Percentiles rank a stretch among this genome's conserved stretches.
These are phyloP conservation scores for Hymenoscyphus linearis DNA, from an alignment of 2,329 filamentous ascomycete species.

Conservation along the genomic window DNA sequence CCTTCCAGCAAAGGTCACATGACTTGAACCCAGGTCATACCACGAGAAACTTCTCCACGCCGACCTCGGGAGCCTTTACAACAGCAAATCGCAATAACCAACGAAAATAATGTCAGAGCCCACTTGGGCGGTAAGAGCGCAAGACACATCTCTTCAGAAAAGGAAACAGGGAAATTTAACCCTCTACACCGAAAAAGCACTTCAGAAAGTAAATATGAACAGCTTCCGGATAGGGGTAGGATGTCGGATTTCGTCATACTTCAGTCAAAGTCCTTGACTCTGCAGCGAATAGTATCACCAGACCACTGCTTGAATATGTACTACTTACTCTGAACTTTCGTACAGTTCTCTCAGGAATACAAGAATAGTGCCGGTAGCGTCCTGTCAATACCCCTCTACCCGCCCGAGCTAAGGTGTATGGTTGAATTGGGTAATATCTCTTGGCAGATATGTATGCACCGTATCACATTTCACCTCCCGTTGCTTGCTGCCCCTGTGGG, in stretches of 20 bases:
- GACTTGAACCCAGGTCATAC: background rate
- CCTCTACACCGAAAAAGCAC: background rate
- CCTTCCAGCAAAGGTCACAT: too few relatives aligned
- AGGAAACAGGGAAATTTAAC: background rate
- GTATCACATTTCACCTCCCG: slow-evolving; percentile 3
- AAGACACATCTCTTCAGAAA: background rate
- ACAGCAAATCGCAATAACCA: background rate
- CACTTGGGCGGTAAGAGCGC: background rate
- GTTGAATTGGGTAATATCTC: background rate
- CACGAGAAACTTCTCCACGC: background rate
- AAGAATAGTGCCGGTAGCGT: background rate
- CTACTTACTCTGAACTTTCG: background rate
- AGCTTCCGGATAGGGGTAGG: background rate
- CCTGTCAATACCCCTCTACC: slow-evolving; percentile 5
- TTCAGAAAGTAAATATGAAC: background rate
- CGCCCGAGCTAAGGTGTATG: slow-evolving; percentile 7
- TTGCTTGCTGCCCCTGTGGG: slow-evolving; percentile 1
- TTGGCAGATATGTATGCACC: slow-evolving; percentile 6
- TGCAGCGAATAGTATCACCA: background rate
- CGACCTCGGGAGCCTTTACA: too few relatives aligned
- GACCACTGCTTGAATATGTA: background rate
- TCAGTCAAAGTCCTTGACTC: background rate
- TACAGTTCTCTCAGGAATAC: background rate
- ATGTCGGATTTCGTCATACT: background rate
- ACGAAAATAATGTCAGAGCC: background rate